Base-by-base conservation (phyloP, 2,329 filamentous ascomycete species). In the Ophiobolus disseminans region DNA sequence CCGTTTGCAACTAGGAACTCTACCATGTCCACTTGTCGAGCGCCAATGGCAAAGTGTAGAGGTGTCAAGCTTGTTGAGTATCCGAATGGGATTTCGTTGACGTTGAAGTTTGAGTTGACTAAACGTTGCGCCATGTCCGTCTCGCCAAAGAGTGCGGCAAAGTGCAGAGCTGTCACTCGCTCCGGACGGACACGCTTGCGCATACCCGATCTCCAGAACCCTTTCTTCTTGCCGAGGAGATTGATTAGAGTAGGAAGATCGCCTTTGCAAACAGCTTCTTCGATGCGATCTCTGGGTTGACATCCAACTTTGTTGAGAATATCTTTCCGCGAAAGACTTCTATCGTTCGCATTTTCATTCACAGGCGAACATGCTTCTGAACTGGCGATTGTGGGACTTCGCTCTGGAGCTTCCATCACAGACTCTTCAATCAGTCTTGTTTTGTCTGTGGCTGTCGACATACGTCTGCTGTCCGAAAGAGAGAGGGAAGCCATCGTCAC, bases 1-100 rank as follows among this genome's bases (percentile, higher is more conserved):
- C 56, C 58, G 17, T 55, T 49, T 11, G 25, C 40, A 30, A 61
- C 50, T 14, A 65, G 39, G 28, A 65, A 57, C 5, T 48, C 45
- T n/a, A 63, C 60, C 56, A 63, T 63, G 17, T 48, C 45, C 13
- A 60, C 56, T 49, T 62, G 61, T 26, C 58, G 53, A 28, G 61
- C 61, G 19, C 61, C 61, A 40, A 65, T 51, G 25, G 60, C 61
- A 30, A 63, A 53, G 35, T 60, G 55, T 13, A 65, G 39, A 11
- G 58, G 60, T 13, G 58, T 48, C 1, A 62, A 50, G 9, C 38
- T 43, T 31, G 56, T 65, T 21, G 56, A 43, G 35, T 63, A 63
- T 39, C 62, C 62, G 39, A 58, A 65, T 13, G 62, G 62, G 11
- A 62, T 48, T 19, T 60, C 58, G 20, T 65, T 65, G 43, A 65